Base-by-base conservation (phyloP, 2,329 filamentous ascomycete genomes). In the Fusarium irregulare region DNA sequence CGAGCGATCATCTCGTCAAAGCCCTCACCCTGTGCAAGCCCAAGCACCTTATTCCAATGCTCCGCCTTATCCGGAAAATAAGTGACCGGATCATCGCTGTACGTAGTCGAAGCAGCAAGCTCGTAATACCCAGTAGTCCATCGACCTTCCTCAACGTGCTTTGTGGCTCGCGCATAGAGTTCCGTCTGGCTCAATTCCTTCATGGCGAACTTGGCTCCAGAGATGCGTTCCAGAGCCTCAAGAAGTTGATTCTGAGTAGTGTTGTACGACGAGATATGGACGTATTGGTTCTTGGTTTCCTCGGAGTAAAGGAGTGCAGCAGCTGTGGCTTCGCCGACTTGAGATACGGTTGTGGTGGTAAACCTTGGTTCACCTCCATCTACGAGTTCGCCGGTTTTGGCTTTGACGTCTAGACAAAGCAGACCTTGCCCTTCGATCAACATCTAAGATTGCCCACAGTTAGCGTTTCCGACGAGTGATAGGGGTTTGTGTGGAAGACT, bases 41-140 rank as follows among this genome's bases (percentile, higher is more conserved):
- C 46, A 37, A 64, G 60, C 2, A 30, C 32, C 5, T 41, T 1
- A 12, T 47, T 42, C 62, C 62, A 59, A 8, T 46, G 20, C 7
- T 62, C 40, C 1, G 60, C 46, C 13, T 64, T 30, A 0, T 50
- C 53, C 3, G 62, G 62, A n/a, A 64, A 64, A 9, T 65, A 51
- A 1, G 62, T 64, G 14, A 64, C 60, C 1, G 30, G 4, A 1
- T 40, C 10, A 25, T 51, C 45, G 2, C 60, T 64, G 14, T 65
- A 64, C 5, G 30, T 16, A 0, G 62, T 64, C 2, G 62, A 47
- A 14, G 62, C 30, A 11, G 62, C 62, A 2, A 64, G 9, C 20
- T 65, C 62, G 11, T 64, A 64, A 11, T 65, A 64, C 0, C 62
- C 62, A 21, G 45, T 65, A 4, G 7, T 14, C 60, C 62, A 65